phyloP scores from a whole-genome alignment of 2,329 filamentous ascomycete genomes.

The Curvularia sp. region DNA sequence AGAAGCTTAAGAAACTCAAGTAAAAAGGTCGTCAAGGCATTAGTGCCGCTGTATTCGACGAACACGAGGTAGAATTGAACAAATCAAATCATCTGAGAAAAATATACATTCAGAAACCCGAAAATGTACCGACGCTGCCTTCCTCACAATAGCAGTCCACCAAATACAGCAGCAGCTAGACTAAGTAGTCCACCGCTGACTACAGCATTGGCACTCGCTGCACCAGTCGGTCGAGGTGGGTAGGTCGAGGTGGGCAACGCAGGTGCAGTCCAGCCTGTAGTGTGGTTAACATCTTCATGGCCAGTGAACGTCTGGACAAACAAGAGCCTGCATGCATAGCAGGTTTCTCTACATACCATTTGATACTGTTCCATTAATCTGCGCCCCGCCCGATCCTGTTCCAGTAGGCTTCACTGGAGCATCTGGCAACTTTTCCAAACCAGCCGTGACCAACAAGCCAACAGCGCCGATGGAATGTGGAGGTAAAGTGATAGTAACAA shows the following conservation, averaged over 20 bases:
- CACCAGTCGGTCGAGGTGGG: background rate
- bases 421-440: background rate
- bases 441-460: background rate
- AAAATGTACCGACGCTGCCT: background rate
- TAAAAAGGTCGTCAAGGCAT: background rate
- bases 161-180: conserved; percentile 21
- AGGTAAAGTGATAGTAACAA: background rate
- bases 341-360: background rate
- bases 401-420: background rate
- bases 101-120: too few species aligned
- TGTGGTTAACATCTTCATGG: background rate
- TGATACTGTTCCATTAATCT: background rate
- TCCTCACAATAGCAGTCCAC: conserved; percentile 15
- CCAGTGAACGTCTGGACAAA: background rate
- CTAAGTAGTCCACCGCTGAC: conserved; percentile 18
- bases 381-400: background rate
- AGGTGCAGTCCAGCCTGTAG: background rate
- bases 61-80: background rate
- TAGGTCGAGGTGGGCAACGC: background rate
- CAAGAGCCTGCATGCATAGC: background rate
- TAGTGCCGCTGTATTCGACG: background rate
- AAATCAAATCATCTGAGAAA: background rate
- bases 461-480: background rate
- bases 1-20: conserved; percentile 25
- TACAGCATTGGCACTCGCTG: conserved; percentile 18